These are phyloP conservation scores for Emergomyces pasteurianus DNA, from an alignment of 2,329 filamentous ascomycete species.

Conservation along the genomic window DNA sequence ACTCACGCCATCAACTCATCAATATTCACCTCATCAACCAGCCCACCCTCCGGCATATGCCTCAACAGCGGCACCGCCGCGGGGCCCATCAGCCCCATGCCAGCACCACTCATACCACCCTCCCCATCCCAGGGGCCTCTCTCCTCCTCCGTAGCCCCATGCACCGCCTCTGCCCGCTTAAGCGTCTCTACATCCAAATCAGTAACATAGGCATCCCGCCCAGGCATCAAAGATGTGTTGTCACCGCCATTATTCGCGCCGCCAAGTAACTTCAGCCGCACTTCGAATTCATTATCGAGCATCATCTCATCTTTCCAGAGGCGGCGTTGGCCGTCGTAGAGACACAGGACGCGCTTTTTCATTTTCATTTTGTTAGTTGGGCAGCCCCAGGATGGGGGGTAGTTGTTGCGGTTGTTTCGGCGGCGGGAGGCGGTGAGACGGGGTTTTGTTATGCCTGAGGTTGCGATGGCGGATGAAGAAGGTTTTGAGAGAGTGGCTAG, in stretches of 20 bases:
- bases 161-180: slow-evolving; percentile 74
- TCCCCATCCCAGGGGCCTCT: slow-evolving; percentile 58
- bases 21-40: slow-evolving; percentile 15
- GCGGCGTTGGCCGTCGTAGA: slow-evolving; percentile 77
- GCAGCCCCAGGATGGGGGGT: slow-evolving; percentile 88
- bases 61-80: slow-evolving; percentile 9
- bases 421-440: slow-evolving; percentile 48
- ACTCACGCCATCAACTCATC: slow-evolving; percentile 16
- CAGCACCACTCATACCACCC: not conserved
- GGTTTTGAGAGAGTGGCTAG: slow-evolving; percentile 28
- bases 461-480: slow-evolving; percentile 52
- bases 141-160: slow-evolving; percentile 68
- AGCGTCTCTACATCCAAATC: slow-evolving; percentile 88
- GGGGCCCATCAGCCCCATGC: slow-evolving; percentile 7
- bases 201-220: slow-evolving; percentile 71
- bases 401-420: slow-evolving; percentile 86
- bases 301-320: slow-evolving; percentile 99
- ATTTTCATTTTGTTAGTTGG: slow-evolving; percentile 90
- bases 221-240: slow-evolving; percentile 41
- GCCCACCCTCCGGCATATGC: slow-evolving; percentile 7
- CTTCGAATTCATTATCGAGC: slow-evolving; percentile 89
- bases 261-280: slow-evolving; percentile 68
- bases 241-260: slow-evolving; percentile 67
- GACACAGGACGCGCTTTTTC: slow-evolving; percentile 91
- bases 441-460: slow-evolving; percentile 70